Evolutionary conservation across 2,329 filamentous ascomycete genomes (phyloP), one percentile per base, ranked within the genome.

Genomic region (Lithohypha guttulata): DNA sequence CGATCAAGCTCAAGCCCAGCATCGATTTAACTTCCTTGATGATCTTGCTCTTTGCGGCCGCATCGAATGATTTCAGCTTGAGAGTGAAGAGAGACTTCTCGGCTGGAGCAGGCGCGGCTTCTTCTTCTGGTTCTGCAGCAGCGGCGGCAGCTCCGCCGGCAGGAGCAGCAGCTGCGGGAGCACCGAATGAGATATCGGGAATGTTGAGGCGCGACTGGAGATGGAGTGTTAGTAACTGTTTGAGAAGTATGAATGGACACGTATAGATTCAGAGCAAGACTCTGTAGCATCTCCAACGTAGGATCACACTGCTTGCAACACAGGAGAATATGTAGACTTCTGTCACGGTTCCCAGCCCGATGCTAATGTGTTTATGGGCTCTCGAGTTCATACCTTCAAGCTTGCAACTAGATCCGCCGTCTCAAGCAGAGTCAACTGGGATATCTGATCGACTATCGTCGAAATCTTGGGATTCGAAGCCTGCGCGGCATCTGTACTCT

Each of bases 1-100:
- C 91, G 53, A 99, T 93, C 69, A 99, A 74, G 61, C 84, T 93
- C 59, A 98, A 68, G 29, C 91, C 91, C 45, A 99, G 71, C 77
- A 98, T 73, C 57, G 77, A 79, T 79, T 99, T 99, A 70, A 99
- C 75, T 71, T 99, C 91, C 77, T 99, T 99, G 75, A 98, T 99
- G 56, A 98, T 72, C 81, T 99, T 99, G 56, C 93, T 86, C 73
- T 99, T 99, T 50, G 89, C 70, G 35, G 67, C 73, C 19, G 86
- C 73, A 38, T 98, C 93, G 61, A 96, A 93, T 23, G 81, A 81
- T 63, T 84, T 74, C 48, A 99, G 79, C 71, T 95, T 96, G 51
- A 99, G 66, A 62, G 82, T 94, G 75, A 99, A 99, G 46, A 98
- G 75, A 3, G 89, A 96, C 76, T 96, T 94, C 63, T 91, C 85